These are phyloP conservation scores for Purshia tridentata DNA, from an alignment of 306 rosid species.

Conservation along the genomic window DNA sequence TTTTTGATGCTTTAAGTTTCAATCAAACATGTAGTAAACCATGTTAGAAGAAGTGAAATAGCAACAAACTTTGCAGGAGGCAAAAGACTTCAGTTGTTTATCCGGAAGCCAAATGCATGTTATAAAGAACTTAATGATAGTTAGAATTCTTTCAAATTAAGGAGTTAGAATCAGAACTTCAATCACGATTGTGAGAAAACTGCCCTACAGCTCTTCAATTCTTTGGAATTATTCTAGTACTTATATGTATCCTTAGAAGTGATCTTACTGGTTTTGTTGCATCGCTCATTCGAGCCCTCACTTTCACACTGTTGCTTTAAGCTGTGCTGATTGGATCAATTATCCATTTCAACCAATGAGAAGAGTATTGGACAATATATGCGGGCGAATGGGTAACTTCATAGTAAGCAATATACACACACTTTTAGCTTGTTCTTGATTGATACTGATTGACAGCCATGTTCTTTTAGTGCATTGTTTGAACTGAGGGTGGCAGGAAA, in stretches of 20 bases:
- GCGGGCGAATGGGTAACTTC: not conserved
- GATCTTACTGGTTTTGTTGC: not conserved
- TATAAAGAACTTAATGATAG: not conserved
- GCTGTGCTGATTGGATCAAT: not conserved
- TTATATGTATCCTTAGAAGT: not conserved
- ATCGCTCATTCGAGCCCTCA: not conserved
- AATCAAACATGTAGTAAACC: not conserved
- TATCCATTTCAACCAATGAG: constrained; percentile 1
- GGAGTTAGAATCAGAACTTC: not conserved
- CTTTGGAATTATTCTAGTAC: not conserved
- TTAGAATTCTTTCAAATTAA: not conserved
- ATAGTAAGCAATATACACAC: not conserved
- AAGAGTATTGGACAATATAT: not conserved
- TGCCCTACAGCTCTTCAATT: constrained; percentile 8
- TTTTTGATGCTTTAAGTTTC: not conserved
- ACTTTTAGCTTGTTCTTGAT: not conserved
- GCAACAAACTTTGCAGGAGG: not conserved
- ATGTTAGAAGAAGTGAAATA: not conserved
- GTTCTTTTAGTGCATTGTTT: not conserved
- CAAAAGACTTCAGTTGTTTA: not conserved
- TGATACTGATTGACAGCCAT: not conserved
- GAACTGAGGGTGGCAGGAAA: not conserved
- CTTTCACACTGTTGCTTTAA: not conserved
- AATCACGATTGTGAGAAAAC: constrained; percentile 4
- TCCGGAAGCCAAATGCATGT: not conserved